Conservation (phyloP, 176 grass and related monocot genomes). For the Phragmites australis region DNA sequence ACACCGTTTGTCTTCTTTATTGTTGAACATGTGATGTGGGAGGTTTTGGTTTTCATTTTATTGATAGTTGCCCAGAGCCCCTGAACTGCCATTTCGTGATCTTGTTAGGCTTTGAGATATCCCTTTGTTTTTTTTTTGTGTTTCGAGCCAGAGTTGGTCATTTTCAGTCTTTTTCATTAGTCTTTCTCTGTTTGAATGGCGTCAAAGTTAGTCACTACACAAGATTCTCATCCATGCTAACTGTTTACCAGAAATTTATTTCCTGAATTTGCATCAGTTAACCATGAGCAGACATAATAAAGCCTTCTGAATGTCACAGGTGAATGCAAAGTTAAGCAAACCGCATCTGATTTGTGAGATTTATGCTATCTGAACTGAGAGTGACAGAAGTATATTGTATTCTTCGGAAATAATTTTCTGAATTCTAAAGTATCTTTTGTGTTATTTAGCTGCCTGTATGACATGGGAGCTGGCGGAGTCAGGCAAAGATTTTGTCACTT, state of each 20-base stretch:
- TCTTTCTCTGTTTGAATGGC: not conserved
- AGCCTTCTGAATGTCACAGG: not conserved
- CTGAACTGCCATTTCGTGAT: conserved; percentile 14
- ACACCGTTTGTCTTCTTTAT: conserved; percentile 8
- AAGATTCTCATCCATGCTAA: not conserved
- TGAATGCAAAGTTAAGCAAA: not conserved
- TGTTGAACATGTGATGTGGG: not conserved
- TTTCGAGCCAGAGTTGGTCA: not conserved
- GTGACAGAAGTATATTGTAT: conserved; percentile 1
- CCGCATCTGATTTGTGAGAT: not conserved
- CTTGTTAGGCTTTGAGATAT: not conserved
- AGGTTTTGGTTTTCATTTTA: not conserved
- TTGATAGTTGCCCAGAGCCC: not conserved
- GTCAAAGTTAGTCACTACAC: not conserved
- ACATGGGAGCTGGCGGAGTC: conserved; percentile 88
- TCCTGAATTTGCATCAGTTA: not conserved
- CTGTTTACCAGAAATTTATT: not conserved
- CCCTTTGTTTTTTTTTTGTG: not conserved
- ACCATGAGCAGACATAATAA: not conserved
- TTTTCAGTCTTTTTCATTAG: not conserved
- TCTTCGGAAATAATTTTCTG: not conserved
- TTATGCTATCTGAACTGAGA: conserved; percentile 9
- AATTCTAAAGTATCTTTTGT: conserved; percentile 37
- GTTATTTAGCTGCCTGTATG: conserved; percentile 72
- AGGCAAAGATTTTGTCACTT: conserved; percentile 74